Evolutionary conservation across 2,329 filamentous ascomycete species (phyloP).

Genomic region (Fusarium buharicum): DNA sequence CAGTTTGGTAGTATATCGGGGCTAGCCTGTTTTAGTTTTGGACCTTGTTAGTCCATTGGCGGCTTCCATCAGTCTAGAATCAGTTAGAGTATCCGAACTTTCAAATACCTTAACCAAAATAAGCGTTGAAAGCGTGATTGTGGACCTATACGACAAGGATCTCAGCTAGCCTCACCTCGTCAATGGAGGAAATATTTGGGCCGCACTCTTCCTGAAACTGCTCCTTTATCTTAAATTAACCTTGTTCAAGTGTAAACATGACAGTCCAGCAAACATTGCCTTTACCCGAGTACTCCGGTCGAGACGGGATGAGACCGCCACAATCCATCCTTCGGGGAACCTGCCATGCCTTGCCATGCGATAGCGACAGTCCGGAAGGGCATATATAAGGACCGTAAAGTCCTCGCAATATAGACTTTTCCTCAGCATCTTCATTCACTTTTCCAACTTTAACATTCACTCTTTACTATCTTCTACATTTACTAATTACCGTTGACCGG

Average conservation of each 20-base stretch:
- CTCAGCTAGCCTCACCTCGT: background rate
- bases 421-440: background rate
- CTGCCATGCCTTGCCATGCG: background rate
- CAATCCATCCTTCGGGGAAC: background rate
- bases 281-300: background rate
- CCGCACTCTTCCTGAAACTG: background rate
- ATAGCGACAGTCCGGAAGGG: background rate
- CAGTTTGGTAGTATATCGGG: background rate
- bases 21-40: too few species aligned
- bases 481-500: conserved; percentile 12
- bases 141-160: background rate
- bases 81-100: background rate
- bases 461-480: background rate
- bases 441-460: background rate
- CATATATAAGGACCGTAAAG: background rate
- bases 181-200: conserved; percentile 7
- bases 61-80: background rate
- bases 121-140: background rate
- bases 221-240: background rate
- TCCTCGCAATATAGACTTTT: background rate
- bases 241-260: background rate
- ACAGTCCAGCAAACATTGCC: background rate
- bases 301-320: background rate
- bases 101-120: background rate
- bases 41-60: too few species aligned